Base-by-base conservation (phyloP, 2,329 filamentous ascomycete species). In the Colletotrichum sp. region DNA sequence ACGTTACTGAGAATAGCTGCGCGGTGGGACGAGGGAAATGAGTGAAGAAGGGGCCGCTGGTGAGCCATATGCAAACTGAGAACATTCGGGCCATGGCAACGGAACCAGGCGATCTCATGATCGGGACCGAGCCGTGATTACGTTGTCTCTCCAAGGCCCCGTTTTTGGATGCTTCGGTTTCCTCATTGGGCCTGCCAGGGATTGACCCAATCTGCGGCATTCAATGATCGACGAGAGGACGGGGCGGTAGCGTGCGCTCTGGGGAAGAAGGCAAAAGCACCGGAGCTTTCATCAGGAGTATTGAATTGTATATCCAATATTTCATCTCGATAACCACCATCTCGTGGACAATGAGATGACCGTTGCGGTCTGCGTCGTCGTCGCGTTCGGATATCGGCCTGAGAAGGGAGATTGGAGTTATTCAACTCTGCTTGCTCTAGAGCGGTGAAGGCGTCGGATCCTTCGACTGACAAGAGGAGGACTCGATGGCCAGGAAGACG, bases 191-290 rank as follows among this genome's bases (percentile, higher is more conserved):
- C 73, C 27, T 36, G 16, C 64, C 56, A 52, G 28, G 69, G 15
- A 68, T 60, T 28, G 56, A 52, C 27, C 62, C 70, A 75, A 75
- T 75, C 64, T 75, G 70, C 64, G 70, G 73, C 43, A 65, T 58
- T 71, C 64, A 73, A 75, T 75, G 73, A 75, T 75, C 73, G 73
- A 73, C 73, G 34, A 48, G 10, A 25, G 68, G 43, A 60, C 58
- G 69, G 73, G 73, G 73, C 65, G 48, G 39, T 65, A 48, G 64
- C 65, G 43, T 64, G 43, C 22, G 28, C 39, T 73, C 65, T 75
- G 70, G 70, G 64, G 73, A 65, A 73, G 56, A 65, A 34, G 58
- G 16, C 64, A 58, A 52, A 75, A 65, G 65, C 64, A 34, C 34
- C 43, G 65, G 48, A 68, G 61, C 56, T 56, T 55, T 32, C n/a